Base-by-base conservation (phyloP, 768 basidiomycete genomes). In the Arthromyces matolae region DNA sequence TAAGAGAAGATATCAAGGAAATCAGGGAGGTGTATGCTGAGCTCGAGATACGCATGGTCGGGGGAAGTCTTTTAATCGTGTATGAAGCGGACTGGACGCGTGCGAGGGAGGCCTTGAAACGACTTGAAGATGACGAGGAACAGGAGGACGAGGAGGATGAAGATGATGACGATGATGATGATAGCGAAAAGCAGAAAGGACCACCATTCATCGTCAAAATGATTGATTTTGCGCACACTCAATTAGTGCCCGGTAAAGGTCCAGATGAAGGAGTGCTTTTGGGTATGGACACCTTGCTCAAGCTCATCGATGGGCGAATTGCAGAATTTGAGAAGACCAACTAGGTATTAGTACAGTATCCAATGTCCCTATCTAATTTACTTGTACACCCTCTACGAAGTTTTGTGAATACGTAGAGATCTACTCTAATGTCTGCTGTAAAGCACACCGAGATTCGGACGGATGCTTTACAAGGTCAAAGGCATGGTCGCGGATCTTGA, bases 211-310 rank as follows among this genome's bases (percentile, higher is more conserved):
- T 74, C 12, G 73, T 96, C 50, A 85, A 84, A 54, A 68, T 96
- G 54, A 97, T 98, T 55, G 95, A 99, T 70, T 97, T 99, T 63
- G 94, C 93, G 6, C 95, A 98, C 64, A 86, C 93, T 2, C 70
- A 77, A 19, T 52, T 87, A 10, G 73, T 66, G 6, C 77, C 81
- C 0, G 90, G 86, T 0, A 58, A 80, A 56, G 94, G 93, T 4
- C 81, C 83, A 2, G 94, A 97, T 62, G 65, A 76, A 31, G 87
- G 95, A 0, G 81, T 94, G 14, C 63, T 95, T 53, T 63, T 69
- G 27, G 95, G 93, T 3, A 54, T 97, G 49, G 70, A 81, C 42
- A 93, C 84, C 0, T 62, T 87, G 31, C 63, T 86, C 23, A 57
- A 54, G 5, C 62, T 96, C 47, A 56, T 95, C 42, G 76, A 83